These are phyloP conservation scores for Nemania abortiva DNA, from an alignment of 2,329 filamentous ascomycete genomes.

Conservation along the genomic window DNA sequence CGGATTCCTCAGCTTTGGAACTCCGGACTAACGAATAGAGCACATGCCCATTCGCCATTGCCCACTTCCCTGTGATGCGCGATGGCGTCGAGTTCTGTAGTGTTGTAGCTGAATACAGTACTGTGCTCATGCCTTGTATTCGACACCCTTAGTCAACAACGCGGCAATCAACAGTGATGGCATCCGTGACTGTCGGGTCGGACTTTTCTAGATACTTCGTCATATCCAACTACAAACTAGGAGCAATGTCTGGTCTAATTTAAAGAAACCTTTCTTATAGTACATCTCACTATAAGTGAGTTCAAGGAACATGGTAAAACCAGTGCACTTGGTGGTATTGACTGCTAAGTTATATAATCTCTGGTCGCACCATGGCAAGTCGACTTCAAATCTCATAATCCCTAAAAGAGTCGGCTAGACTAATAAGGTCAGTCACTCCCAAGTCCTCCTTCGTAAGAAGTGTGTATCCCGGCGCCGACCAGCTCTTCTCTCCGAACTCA, in stretches of 20 bases:
- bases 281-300: background rate
- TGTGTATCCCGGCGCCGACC: conserved; percentile 25
- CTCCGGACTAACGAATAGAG: conserved; percentile 73
- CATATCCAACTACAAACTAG: too few relatives aligned
- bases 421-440: conserved; percentile 28
- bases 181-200: background rate
- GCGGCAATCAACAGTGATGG: background rate
- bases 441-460: conserved; percentile 31
- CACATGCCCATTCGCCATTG: conserved; percentile 58
- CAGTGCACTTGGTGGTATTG: background rate
- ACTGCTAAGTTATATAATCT: background rate
- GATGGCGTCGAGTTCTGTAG: background rate
- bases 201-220: background rate
- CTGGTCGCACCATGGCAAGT: background rate
- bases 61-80: background rate
- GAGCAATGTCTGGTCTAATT: background rate
- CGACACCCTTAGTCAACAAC: background rate
- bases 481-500: conserved; percentile 30
- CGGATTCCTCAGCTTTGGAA: conserved; percentile 68
- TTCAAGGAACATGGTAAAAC: background rate
- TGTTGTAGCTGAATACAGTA: background rate
- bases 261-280: background rate
- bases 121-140: too few relatives aligned
- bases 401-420: conserved; percentile 29
- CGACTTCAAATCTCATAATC: conserved; percentile 14